Base-by-base conservation (phyloP, 805 yeast species). In the Wickerhamiella galacta region DNA sequence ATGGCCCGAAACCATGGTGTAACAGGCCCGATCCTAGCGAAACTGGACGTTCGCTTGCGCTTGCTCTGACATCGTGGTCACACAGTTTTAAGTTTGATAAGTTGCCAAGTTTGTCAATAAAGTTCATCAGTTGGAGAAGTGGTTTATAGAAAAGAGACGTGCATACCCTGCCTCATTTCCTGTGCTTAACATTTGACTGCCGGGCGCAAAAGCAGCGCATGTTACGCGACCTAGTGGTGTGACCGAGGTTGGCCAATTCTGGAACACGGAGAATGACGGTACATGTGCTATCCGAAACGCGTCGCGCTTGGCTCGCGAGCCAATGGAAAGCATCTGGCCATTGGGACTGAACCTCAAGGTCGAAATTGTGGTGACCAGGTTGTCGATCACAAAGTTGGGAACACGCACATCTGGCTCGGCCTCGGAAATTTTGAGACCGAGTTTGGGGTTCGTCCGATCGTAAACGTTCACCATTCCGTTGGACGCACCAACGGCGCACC, bases 151-250 rank as follows among this genome's bases (percentile, higher is more conserved):
- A 92, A 94, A 90, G 35, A 90, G 62, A 44, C 96, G 72, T 6
- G 76, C 90, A 49, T 70, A 74, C 7, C 98, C 99, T 17, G 72
- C 80, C 47, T 81, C 93, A 47, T 85, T 87, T 40, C 94, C 98
- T 1, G 82, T 70, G 12, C 85, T 81, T 31, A 90, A 53, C 74
- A 85, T 70, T 54, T 81, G 90, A 38, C 74, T 71, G 40, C 70
- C 70, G 18, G 90, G 82, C 27, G 92, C 72, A 54, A 87, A 87
- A 11, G 72, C 68, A 2, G 72, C 75, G 12, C 74, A 56, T 0
- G 95, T 80, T 21, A 90, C 95, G 43, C 76, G 72, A n/a, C 98
- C 99, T 43, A 90, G 65, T 8, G 98, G 96, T 1, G 98, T 87
- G 4, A 83, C 83, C 33, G 87, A 74, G 2, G 96, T 90, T 12